A percentile compares a stretch with the other conserved stretches of the same genome.
phyloP scores from a whole-genome alignment of 805 yeast genomes.

The Vanderwaltozyma yarrowii region DNA sequence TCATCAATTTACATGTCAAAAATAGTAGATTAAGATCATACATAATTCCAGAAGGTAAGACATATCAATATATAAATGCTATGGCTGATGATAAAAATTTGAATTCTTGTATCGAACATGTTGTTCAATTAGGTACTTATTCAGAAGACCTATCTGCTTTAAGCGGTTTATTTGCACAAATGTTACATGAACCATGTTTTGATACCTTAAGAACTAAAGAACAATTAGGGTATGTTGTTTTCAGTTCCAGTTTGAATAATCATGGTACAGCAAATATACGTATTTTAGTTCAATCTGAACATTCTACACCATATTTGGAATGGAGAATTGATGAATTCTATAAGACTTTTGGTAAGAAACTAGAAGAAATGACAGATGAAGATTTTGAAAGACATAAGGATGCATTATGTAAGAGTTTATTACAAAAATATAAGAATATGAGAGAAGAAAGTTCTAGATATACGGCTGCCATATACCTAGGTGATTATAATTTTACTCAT shows the following conservation, averaged over 20 bases:
- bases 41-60: conserved; percentile 31
- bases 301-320: conserved; percentile 62
- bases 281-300: conserved; percentile 75
- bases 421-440: conserved; percentile 67
- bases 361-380: conserved; percentile 45
- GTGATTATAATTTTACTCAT: conserved; percentile 66
- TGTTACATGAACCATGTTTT: conserved; percentile 80
- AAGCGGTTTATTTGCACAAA: conserved; percentile 59
- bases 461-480: conserved; percentile 60
- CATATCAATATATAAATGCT: conserved; percentile 37
- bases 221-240: conserved; percentile 91
- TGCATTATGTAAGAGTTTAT: conserved; percentile 54
- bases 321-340: conserved; percentile 66
- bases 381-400: conserved; percentile 62
- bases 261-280: conserved; percentile 54
- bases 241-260: conserved; percentile 58
- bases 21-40: conserved; percentile 32
- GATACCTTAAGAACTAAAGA: conserved; percentile 85
- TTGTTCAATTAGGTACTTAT: conserved; percentile 56
- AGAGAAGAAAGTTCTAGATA: conserved; percentile 61
- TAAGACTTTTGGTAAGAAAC: conserved; percentile 33
- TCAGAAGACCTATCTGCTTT: conserved; percentile 34
- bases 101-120: conserved; percentile 77
- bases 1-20: conserved; percentile 23
- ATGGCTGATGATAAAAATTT: conserved; percentile 60